Evolutionary conservation across 1,284 basidiomycete species (phyloP).

Genomic region (Fomitopsis betulina): DNA sequence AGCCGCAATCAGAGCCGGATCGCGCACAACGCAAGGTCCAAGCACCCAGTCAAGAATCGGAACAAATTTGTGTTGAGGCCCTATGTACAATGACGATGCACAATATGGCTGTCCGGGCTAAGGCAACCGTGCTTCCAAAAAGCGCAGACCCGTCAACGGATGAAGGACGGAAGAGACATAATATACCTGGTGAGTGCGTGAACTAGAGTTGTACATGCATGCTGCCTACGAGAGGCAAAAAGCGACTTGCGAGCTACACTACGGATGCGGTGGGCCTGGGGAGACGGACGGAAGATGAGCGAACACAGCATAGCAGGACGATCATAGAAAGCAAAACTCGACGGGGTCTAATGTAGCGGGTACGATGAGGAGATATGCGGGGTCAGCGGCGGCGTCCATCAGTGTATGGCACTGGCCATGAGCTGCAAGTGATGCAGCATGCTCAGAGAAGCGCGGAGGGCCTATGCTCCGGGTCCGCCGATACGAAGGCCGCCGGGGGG

Average conservation of each 20-base stretch:
- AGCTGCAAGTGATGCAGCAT: background rate
- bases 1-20: no score
- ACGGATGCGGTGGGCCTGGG: background rate
- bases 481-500: background rate
- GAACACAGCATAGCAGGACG: conserved; percentile 6
- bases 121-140: background rate
- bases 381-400: background rate
- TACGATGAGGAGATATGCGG: background rate
- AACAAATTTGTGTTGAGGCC: background rate
- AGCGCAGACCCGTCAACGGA: background rate
- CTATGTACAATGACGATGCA: background rate
- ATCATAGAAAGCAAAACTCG: conserved; percentile 5
- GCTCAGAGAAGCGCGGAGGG: background rate
- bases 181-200: background rate
- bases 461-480: background rate
- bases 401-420: background rate
- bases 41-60: no score
- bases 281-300: background rate
- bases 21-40: no score
- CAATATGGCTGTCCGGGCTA: background rate
- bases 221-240: background rate
- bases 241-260: background rate
- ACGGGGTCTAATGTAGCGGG: background rate
- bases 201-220: background rate
- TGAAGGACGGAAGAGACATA: background rate